Percentiles rank a stretch among this genome's conserved stretches.
Conservation (phyloP, 225 moss, liverwort and hornwort species). For the Bryum argenteum region DNA sequence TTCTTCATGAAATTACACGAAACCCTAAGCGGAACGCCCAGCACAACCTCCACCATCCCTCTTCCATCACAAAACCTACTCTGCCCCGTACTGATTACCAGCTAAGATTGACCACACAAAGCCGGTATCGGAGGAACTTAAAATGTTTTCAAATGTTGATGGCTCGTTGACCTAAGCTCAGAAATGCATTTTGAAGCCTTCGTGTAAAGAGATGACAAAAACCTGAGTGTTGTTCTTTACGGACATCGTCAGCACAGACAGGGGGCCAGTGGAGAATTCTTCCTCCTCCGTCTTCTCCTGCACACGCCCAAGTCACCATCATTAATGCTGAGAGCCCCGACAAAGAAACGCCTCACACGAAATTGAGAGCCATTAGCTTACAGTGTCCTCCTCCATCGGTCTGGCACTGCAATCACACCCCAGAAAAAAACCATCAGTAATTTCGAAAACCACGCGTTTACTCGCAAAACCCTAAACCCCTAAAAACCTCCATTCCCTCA, state of each 20-base stretch:
- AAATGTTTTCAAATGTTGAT: too few relatives aligned
- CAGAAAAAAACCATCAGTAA: not conserved
- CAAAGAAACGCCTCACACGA: not conserved
- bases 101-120: too few relatives aligned
- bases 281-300: conserved; percentile 96
- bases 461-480: conserved; percentile 25
- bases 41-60: too few relatives aligned
- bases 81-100: too few relatives aligned
- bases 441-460: not conserved
- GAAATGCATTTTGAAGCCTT: not conserved
- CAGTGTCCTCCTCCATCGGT: conserved; percentile 61
- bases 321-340: not conserved
- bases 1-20: too few relatives aligned
- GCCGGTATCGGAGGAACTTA: too few relatives aligned
- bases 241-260: conserved; percentile 86
- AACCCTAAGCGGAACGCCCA: too few relatives aligned
- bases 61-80: too few relatives aligned
- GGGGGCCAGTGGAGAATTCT: conserved; percentile 85
- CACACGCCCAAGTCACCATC: conserved; percentile 7
- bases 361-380: conserved; percentile 23
- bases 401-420: conserved; percentile 39
- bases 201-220: conserved; percentile 2
- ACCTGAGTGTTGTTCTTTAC: conserved; percentile 95
- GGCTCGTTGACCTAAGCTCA: not conserved
- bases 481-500: not conserved